Evolutionary conservation across 805 yeast genomes (phyloP).

Genomic region (Peterozyma toletana): DNA sequence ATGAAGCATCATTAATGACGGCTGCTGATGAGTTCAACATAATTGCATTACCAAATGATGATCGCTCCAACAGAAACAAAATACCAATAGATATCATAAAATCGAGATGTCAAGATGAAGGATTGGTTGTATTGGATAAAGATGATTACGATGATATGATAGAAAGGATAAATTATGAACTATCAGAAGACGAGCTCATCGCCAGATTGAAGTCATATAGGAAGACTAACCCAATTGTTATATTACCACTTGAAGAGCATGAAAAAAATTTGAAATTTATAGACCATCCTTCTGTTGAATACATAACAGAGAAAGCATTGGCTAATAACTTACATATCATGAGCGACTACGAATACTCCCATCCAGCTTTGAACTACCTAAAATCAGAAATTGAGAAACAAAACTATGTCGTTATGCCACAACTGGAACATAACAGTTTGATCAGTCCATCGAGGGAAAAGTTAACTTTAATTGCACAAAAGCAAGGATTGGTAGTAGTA

Average conservation of each 20-base stretch:
- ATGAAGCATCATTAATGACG: conserved; percentile 14
- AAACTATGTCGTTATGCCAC: not conserved
- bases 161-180: conserved; percentile 11
- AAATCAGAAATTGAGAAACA: not conserved
- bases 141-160: conserved; percentile 17
- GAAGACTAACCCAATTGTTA: not conserved
- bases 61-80: conserved; percentile 8
- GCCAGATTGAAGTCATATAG: conserved; percentile 7
- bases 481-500: conserved; percentile 11
- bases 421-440: not conserved
- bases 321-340: not conserved
- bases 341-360: conserved; percentile 2
- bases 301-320: conserved; percentile 3
- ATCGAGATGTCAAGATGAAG: conserved; percentile 10
- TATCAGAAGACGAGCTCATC: conserved; percentile 10
- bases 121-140: conserved; percentile 12
- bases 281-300: conserved; percentile 12
- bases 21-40: conserved; percentile 18
- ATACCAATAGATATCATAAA: conserved; percentile 10
- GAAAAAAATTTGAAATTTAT: conserved; percentile 5
- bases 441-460: not conserved
- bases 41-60: conserved; percentile 19
- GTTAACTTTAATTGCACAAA: not conserved
- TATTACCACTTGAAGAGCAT: conserved; percentile 11
- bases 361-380: not conserved